Conservation (phyloP, 805 yeast genomes). For the Sugiyamaella qingdaonensis region DNA sequence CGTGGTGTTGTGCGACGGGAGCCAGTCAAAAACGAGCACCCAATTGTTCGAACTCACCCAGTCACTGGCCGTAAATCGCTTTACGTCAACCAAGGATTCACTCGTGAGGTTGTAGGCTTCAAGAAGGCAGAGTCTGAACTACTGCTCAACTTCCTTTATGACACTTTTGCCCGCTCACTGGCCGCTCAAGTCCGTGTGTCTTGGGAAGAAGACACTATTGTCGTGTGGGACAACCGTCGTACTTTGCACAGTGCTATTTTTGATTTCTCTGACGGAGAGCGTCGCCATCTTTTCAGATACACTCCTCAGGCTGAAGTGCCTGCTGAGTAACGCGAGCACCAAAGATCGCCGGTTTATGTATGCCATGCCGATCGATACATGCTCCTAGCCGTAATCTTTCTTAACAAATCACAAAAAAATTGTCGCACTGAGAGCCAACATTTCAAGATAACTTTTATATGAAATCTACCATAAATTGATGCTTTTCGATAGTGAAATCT, state of each 20-base stretch:
- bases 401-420: too few species aligned
- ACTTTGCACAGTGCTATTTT: slow-evolving; percentile 62
- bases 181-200: slow-evolving; percentile 67
- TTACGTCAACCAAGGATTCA: slow-evolving; percentile 51
- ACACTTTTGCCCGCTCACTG: too few species aligned
- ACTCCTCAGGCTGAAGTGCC: slow-evolving; percentile 70
- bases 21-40: slow-evolving; percentile 44
- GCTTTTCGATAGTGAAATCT: too few species aligned
- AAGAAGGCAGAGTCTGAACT: slow-evolving; percentile 66
- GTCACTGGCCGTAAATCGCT: slow-evolving; percentile 59
- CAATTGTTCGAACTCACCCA: slow-evolving; percentile 58
- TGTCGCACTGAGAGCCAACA: too few species aligned
- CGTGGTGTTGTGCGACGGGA: slow-evolving; percentile 42
- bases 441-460: too few species aligned
- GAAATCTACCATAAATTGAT: too few species aligned
- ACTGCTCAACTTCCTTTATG: slow-evolving; percentile 48
- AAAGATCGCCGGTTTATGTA: too few species aligned
- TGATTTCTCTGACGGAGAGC: slow-evolving; percentile 50
- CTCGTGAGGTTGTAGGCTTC: slow-evolving; percentile 62
- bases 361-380: too few species aligned
- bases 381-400: too few species aligned
- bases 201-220: slow-evolving; percentile 69
- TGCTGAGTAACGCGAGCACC: too few species aligned
- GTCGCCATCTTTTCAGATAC: slow-evolving; percentile 66
- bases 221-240: slow-evolving; percentile 74